Base-by-base conservation (phyloP, 192 early-diverging fungal species). In the Rhizoclosmatium globosum region DNA sequence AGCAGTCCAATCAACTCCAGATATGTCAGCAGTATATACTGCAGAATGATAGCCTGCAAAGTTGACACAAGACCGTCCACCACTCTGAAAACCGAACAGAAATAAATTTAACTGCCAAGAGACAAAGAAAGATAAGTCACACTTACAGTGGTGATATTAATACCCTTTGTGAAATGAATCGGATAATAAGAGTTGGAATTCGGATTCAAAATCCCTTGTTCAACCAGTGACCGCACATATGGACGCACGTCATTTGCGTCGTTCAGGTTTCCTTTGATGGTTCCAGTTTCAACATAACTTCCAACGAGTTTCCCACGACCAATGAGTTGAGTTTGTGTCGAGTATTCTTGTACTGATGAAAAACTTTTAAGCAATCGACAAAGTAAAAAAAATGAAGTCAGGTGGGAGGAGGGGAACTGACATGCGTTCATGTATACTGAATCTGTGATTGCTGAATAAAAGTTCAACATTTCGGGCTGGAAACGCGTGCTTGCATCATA, bases 11-110 rank as follows among this genome's bases (percentile, higher is more conserved):
- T 48, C 81, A 82, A 47, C 39, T 21, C 71, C 78, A 23, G 56
- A 48, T 46, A 77, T 70, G 58, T 82, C 81, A 23, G 81, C 79
- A 31, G 81, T 65, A 65, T 57, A 15, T 57, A 21, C n/a, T 38
- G 15, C 13, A 65, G n/a, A 17, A 31, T 65, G 64, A 65, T 65
- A 65, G 13, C 64, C 64, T 13, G n/a, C 17, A 38, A n/a, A 65
- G 39, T 65, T 38, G 17, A 13, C 39, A 38, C 64, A 65, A 65
- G 19, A 21, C 39, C 17, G 11, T 15, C 64, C 64, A 38, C 64
- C 64, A 38, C 64, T 38, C 39, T 65, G 64, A 65, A 38, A n/a
- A 31, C 31, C 31, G 31, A 31, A 31, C 31, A 31, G 31, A 31
- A 31, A 31, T 31, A 31, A 31, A 31, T 31, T 31, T 31, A 31